phyloP scores from a whole-genome alignment of 1,284 basidiomycete species.

The Ustilago sp. region DNA sequence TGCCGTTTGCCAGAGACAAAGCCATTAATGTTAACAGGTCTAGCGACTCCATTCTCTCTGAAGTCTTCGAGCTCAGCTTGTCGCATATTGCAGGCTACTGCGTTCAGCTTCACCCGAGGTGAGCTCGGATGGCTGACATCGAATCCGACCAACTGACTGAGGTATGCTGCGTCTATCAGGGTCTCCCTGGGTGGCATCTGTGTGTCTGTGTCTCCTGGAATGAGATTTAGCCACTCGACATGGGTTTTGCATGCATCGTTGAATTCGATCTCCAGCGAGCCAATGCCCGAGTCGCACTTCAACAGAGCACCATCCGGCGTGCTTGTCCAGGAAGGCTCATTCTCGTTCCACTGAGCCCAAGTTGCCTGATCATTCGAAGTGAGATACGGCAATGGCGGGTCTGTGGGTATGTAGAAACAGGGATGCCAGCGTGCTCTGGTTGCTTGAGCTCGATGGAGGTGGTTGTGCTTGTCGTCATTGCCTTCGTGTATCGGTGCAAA shows the following conservation, averaged over 20 bases:
- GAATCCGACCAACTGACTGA: conserved; percentile 36
- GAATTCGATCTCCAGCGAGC: conserved; percentile 38
- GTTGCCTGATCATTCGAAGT: conserved; percentile 7
- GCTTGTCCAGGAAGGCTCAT: conserved; percentile 37
- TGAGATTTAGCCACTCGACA: conserved; percentile 43
- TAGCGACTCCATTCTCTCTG: conserved; percentile 18
- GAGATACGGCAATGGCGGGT: conserved; percentile 38
- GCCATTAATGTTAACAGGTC: conserved; percentile 15
- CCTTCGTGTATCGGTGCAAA: conserved; percentile 33
- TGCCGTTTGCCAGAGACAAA: conserved; percentile 9
- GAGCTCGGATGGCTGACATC: conserved; percentile 29
- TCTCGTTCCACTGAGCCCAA: conserved; percentile 36
- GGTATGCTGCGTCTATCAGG: conserved; percentile 34
- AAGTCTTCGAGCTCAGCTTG: conserved; percentile 39
- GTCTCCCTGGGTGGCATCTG: conserved; percentile 25
- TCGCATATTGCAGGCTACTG: conserved; percentile 50
- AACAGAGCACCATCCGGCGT: conserved; percentile 26
- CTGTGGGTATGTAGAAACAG: conserved; percentile 38
- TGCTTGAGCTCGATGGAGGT: conserved; percentile 52
- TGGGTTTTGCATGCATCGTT: conserved; percentile 39
- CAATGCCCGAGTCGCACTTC: conserved; percentile 43
- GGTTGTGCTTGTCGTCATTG: conserved; percentile 48
- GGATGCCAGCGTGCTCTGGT: conserved; percentile 55
- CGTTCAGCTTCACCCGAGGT: conserved; percentile 34
- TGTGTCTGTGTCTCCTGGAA: background rate